A percentile compares a stretch with the other conserved stretches of the same genome.
These are phyloP conservation scores for Russula compacta DNA, from an alignment of 768 basidiomycete genomes.

Conservation along the genomic window DNA sequence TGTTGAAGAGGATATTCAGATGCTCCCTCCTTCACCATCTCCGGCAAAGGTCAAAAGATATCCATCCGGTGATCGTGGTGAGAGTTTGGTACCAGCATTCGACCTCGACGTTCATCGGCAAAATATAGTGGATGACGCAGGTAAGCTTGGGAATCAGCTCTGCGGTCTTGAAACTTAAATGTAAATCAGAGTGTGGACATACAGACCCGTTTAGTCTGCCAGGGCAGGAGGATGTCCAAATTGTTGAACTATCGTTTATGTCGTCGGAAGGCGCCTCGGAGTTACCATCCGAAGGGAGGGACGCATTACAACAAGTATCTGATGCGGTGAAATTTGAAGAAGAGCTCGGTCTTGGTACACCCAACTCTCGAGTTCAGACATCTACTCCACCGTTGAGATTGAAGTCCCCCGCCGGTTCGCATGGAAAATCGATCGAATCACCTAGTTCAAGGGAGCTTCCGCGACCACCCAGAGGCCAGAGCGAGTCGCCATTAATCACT, in stretches of 20 bases:
- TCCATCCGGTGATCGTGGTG: conserved; percentile 19
- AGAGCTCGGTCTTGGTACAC: conserved; percentile 16
- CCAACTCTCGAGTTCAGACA: conserved; percentile 10
- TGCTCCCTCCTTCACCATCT: conserved; percentile 43
- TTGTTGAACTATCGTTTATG: conserved; percentile 23
- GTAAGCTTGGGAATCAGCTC: not conserved
- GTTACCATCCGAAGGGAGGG: conserved; percentile 15
- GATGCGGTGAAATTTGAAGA: conserved; percentile 27
- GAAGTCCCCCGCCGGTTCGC: not conserved
- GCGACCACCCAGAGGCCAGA: conserved; percentile 7
- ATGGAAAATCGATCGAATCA: conserved; percentile 3
- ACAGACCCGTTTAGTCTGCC: conserved; percentile 25
- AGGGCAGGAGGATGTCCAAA: conserved; percentile 25
- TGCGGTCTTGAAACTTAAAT: not conserved
- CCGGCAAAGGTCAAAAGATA: conserved; percentile 28
- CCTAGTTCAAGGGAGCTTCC: conserved; percentile 15
- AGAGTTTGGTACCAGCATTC: conserved; percentile 31
- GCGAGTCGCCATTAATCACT: conserved; percentile 12
- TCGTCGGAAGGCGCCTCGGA: conserved; percentile 20
- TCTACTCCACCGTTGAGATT: conserved; percentile 16
- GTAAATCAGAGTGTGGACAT: conserved; percentile 22
- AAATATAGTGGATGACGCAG: not conserved
- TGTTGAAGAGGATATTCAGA: conserved; percentile 33
- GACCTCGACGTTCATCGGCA: conserved; percentile 21
- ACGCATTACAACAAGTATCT: conserved; percentile 31